Conservation (phyloP, 1,284 basidiomycete species). For the Cryptococcus neoformans region DNA sequence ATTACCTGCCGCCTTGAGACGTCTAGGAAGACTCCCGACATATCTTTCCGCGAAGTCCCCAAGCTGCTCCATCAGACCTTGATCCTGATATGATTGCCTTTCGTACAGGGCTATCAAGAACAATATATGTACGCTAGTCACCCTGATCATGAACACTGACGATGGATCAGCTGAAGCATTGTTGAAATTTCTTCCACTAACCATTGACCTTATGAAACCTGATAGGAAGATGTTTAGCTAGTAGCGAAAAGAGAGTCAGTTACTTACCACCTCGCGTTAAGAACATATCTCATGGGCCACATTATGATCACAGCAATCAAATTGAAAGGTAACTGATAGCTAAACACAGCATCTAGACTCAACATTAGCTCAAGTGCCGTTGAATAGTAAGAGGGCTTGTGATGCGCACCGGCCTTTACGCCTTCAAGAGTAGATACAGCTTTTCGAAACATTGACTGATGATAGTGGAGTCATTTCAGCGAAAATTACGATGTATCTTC, state of each 20-base stretch:
- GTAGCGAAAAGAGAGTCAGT: not conserved
- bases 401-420: constrained; percentile 35
- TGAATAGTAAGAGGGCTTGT: not conserved
- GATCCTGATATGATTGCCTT: constrained; percentile 64
- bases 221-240: not conserved
- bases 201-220: constrained; percentile 67
- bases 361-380: not conserved
- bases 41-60: constrained; percentile 63
- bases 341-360: constrained; percentile 76
- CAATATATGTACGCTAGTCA: constrained; percentile 82
- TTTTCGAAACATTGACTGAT: constrained; percentile 82
- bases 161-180: constrained; percentile 4
- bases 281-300: constrained; percentile 74
- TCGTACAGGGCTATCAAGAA: constrained; percentile 78
- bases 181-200: constrained; percentile 46
- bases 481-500: not conserved
- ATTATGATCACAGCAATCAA: constrained; percentile 75
- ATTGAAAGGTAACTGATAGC: constrained; percentile 89
- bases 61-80: constrained; percentile 69
- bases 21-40: constrained; percentile 67
- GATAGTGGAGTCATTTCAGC: constrained; percentile 1
- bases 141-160: constrained; percentile 53
- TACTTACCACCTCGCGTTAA: constrained; percentile 55
- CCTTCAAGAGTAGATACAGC: constrained; percentile 89
- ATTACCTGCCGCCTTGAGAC: constrained; percentile 68